Conservation (phyloP, 768 basidiomycete genomes). For the Suillus paluster region DNA sequence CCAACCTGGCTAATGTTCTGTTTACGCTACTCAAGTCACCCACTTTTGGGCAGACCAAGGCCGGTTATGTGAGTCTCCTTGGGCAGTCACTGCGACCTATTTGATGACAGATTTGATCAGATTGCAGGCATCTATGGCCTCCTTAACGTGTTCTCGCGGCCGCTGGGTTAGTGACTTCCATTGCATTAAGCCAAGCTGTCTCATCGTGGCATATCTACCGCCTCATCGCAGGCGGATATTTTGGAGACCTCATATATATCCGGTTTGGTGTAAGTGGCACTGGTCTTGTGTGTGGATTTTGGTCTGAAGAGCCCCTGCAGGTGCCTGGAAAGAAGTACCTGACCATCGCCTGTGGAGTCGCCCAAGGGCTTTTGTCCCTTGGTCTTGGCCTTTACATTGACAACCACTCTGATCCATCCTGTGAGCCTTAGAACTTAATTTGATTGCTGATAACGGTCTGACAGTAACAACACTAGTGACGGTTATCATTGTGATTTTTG, state of each 20-base stretch:
- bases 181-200: not conserved
- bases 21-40: constrained; percentile 42
- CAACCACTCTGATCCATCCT: constrained; percentile 19
- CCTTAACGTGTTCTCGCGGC: constrained; percentile 55
- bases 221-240: constrained; percentile 42
- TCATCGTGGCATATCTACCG: not conserved
- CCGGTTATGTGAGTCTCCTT: constrained; percentile 51
- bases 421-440: constrained; percentile 17
- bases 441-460: not conserved
- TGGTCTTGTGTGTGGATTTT: not conserved
- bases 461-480: constrained; percentile 19
- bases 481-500: constrained; percentile 44
- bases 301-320: constrained; percentile 6
- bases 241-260: constrained; percentile 51
- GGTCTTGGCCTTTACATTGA: constrained; percentile 52
- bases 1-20: constrained; percentile 52
- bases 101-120: constrained; percentile 15
- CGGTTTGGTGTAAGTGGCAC: constrained; percentile 38
- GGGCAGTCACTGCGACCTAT: constrained; percentile 22
- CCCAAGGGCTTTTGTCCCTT: constrained; percentile 48
- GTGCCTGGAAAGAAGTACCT: constrained; percentile 53
- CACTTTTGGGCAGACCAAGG: constrained; percentile 50
- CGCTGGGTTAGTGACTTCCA: constrained; percentile 33
- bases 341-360: constrained; percentile 45
- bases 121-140: constrained; percentile 45